Conservation (phyloP, 2,329 filamentous ascomycete species). For the Pseudogymnoascus pannorum region DNA sequence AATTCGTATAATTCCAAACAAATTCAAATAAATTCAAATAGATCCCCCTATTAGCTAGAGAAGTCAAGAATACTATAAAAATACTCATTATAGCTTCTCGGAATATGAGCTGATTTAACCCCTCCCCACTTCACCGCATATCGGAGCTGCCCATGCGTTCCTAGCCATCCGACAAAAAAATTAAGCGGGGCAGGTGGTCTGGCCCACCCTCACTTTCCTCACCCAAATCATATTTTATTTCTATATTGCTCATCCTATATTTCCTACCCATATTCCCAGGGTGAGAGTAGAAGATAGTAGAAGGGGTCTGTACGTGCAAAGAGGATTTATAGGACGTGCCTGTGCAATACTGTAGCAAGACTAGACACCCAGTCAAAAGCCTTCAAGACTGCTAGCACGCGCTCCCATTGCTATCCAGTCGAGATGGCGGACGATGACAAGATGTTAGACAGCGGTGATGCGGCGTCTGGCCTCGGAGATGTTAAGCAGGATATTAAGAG, state of each 20-base stretch:
- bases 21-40: background rate
- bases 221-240: conserved; percentile 1
- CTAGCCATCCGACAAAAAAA: background rate
- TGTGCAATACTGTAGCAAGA: background rate
- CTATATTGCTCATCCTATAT: background rate
- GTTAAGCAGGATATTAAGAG: background rate
- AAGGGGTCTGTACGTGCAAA: background rate
- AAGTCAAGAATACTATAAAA: background rate
- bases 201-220: background rate
- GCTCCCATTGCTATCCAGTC: conserved; percentile 26
- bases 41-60: background rate
- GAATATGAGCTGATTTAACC: background rate
- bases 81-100: background rate
- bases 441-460: background rate
- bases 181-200: background rate
- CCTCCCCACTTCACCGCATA: background rate
- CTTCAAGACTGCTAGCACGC: conserved; percentile 24
- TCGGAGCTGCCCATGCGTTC: background rate
- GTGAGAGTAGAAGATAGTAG: background rate
- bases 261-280: background rate
- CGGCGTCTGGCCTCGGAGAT: background rate
- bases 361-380: background rate
- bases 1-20: background rate
- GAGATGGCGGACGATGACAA: conserved; percentile 20
- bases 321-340: background rate